phyloP scores from a whole-genome alignment of 352 stramenopile genomes.

The Globisporangium lucens region DNA sequence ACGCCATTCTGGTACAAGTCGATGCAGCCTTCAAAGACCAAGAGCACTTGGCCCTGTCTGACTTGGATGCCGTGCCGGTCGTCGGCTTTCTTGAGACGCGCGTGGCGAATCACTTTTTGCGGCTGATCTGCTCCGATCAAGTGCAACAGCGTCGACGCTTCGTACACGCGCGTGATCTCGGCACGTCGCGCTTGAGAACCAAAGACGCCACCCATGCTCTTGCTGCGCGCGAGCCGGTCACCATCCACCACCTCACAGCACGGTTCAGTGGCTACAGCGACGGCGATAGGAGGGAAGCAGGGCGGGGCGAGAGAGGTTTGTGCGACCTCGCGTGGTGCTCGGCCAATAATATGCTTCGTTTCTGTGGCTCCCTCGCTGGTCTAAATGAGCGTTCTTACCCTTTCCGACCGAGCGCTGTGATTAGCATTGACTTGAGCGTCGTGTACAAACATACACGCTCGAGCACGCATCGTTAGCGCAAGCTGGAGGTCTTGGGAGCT shows the following conservation, averaged over 20 bases:
- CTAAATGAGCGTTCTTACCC: conserved; percentile 3
- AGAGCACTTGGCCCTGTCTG: conserved; percentile 33
- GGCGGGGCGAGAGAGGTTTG: neutral
- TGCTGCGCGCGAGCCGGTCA: neutral
- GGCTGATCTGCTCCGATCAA: conserved; percentile 51
- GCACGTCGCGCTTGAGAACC: conserved; percentile 31
- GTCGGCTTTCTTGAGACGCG: conserved; percentile 44
- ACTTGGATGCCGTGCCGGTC: conserved; percentile 28
- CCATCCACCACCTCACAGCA: conserved; percentile 16
- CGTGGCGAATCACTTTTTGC: conserved; percentile 45
- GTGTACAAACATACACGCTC: neutral
- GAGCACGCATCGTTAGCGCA: neutral
- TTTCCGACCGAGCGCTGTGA: neutral
- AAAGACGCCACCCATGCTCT: conserved; percentile 54
- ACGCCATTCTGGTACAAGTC: conserved; percentile 45
- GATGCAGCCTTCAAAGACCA: conserved; percentile 53
- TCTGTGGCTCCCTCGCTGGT: neutral
- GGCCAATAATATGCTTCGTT: neutral
- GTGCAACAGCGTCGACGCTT: conserved; percentile 57
- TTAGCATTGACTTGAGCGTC: neutral
- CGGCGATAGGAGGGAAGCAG: neutral
- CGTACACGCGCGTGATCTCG: conserved; percentile 49
- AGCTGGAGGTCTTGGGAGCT: neutral
- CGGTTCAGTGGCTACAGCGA: neutral
- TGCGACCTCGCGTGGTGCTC: neutral